phyloP scores from a whole-genome alignment of 495 filamentous ascomycete genomes.

The Talaromyces adpressus region DNA sequence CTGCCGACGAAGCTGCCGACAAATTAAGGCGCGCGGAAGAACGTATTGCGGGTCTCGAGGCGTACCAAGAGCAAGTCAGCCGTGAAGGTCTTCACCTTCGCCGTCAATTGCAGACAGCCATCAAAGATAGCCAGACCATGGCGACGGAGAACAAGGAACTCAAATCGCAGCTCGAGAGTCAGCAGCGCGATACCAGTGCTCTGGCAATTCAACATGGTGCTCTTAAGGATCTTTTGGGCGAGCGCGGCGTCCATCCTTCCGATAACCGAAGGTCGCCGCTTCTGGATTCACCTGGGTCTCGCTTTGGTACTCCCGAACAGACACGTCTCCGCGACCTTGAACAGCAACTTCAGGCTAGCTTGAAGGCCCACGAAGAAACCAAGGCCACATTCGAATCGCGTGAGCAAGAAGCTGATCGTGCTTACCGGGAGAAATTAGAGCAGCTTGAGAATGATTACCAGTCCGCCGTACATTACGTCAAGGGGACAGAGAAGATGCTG shows the following conservation, averaged over 20 bases:
- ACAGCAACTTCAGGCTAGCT: constrained; percentile 71
- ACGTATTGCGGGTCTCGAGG: constrained; percentile 90
- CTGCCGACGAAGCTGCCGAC: constrained; percentile 82
- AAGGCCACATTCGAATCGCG: constrained; percentile 67
- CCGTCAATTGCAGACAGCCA: constrained; percentile 74
- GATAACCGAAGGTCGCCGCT: constrained; percentile 51
- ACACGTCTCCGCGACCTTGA: constrained; percentile 82
- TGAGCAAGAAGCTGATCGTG: constrained; percentile 73
- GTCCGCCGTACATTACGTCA: constrained; percentile 99
- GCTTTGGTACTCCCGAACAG: constrained; percentile 72
- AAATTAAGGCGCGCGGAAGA: constrained; percentile 90
- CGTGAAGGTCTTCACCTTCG: constrained; percentile 83
- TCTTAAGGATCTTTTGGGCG: constrained; percentile 83
- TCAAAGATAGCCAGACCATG: constrained; percentile 70
- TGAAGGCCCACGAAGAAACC: constrained; percentile 77
- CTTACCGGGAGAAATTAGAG: constrained; percentile 84
- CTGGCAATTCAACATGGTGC: constrained; percentile 84
- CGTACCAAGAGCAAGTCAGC: constrained; percentile 94
- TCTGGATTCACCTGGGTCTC: constrained; percentile 62
- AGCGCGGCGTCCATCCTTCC: constrained; percentile 65
- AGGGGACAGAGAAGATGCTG: constrained; percentile 98
- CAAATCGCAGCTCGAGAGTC: constrained; percentile 67
- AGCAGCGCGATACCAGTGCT: constrained; percentile 84
- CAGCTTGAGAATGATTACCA: constrained; percentile 95
- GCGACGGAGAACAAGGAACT: constrained; percentile 72